These are phyloP conservation scores for Albizia julibrissin DNA, from an alignment of 306 rosid species.

Conservation along the genomic window DNA sequence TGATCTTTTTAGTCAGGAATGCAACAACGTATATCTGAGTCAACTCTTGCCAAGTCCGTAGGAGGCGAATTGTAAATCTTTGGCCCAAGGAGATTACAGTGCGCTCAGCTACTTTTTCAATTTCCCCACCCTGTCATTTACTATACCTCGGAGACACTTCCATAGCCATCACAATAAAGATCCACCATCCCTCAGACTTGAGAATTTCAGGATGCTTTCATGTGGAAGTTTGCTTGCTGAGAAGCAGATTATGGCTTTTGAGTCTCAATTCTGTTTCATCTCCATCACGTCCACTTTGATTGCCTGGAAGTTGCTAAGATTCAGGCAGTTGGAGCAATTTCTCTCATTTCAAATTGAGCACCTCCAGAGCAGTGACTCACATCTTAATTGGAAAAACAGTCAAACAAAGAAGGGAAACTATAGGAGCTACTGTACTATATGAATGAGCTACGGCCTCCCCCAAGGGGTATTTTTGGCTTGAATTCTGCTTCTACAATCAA, in stretches of 20 bases:
- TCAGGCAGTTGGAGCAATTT: constrained; percentile 10
- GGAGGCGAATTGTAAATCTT: constrained; percentile 1
- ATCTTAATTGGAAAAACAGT: neutral
- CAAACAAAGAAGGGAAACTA: neutral
- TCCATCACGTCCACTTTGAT: constrained; percentile 16
- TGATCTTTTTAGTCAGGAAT: neutral
- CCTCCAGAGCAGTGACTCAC: neutral
- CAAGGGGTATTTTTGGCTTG: constrained; percentile 80
- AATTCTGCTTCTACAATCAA: constrained; percentile 60
- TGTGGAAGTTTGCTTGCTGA: constrained; percentile 24
- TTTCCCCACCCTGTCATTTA: neutral
- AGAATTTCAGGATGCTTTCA: neutral
- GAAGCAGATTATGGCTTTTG: constrained; percentile 19
- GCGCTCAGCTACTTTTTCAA: neutral
- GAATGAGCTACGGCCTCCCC: constrained; percentile 85
- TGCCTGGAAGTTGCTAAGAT: constrained; percentile 14
- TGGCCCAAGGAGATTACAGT: constrained; percentile 20
- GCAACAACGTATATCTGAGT: neutral
- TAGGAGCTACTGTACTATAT: constrained; percentile 32
- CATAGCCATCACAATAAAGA: constrained; percentile 17
- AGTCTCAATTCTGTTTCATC: constrained; percentile 21
- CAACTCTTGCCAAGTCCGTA: neutral
- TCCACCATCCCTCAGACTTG: constrained; percentile 1
- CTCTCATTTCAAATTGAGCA: constrained; percentile 16
- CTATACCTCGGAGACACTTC: neutral